Percentiles rank a stretch among this genome's conserved stretches.
These are phyloP conservation scores for Thermoascus crustaceus DNA, from an alignment of 2,329 filamentous ascomycete species.

Conservation along the genomic window DNA sequence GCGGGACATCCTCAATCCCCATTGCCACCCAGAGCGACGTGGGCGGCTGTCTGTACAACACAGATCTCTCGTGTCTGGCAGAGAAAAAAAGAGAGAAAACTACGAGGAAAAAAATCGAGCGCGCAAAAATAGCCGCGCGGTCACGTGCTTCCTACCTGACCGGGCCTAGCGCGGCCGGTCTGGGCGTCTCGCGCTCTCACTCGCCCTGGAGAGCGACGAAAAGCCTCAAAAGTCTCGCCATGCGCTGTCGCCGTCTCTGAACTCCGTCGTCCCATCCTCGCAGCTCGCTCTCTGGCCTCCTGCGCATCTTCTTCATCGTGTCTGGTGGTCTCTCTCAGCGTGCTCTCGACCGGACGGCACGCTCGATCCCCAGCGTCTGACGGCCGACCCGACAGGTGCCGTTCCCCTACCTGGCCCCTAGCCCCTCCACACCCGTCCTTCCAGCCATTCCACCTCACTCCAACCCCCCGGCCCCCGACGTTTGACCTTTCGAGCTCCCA, in stretches of 20 bases:
- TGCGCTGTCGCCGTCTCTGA: constrained; percentile 13
- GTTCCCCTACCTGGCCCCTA: constrained; percentile 17
- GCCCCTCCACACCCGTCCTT: constrained; percentile 27
- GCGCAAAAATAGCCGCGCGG: constrained; percentile 4
- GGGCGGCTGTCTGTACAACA: too few relatives aligned
- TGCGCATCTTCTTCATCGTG: constrained; percentile 15
- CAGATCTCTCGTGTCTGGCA: constrained; percentile 10
- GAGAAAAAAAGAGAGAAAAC: neutral
- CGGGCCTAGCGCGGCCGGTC: constrained; percentile 2
- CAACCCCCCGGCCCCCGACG: constrained; percentile 7
- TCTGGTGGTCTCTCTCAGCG: constrained; percentile 8
- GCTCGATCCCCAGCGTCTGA: neutral
- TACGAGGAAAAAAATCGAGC: constrained; percentile 10
- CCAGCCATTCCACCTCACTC: constrained; percentile 5
- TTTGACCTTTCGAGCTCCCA: too few relatives aligned
- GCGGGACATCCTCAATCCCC: too few relatives aligned
- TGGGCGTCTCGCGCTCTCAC: constrained; percentile 2
- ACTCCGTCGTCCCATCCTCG: constrained; percentile 19
- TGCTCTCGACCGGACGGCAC: neutral
- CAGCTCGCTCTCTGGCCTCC: constrained; percentile 17
- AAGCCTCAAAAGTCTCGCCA: constrained; percentile 8
- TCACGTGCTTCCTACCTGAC: constrained; percentile 10
- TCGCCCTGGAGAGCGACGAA: constrained; percentile 5
- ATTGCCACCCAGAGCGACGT: too few relatives aligned
- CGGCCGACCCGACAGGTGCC: constrained; percentile 9